These are phyloP conservation scores for Steccherinum ochraceum DNA, from an alignment of 768 basidiomycete genomes.

Conservation along the genomic window DNA sequence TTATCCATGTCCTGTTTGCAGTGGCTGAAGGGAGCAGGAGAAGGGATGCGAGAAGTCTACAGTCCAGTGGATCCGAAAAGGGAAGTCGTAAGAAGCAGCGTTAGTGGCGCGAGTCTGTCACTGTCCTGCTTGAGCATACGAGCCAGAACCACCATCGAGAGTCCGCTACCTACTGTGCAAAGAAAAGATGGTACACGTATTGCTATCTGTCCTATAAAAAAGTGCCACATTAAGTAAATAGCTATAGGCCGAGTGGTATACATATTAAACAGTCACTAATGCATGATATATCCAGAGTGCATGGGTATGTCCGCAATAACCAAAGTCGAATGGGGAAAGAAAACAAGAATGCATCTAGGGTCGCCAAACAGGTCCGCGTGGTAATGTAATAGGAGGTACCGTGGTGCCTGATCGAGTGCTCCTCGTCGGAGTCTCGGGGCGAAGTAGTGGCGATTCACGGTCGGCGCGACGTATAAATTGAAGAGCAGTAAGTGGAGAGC, in stretches of 20 bases:
- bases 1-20: conserved; percentile 72
- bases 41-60: too few species aligned
- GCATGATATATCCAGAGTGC: neutral
- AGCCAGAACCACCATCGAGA: too few species aligned
- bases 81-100: too few species aligned
- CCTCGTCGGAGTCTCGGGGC: conserved; percentile 65
- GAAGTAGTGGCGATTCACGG: conserved; percentile 41
- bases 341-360: conserved; percentile 27
- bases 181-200: too few species aligned
- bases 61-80: too few species aligned
- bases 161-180: too few species aligned
- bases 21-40: neutral
- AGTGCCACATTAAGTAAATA: neutral
- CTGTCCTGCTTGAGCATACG: too few species aligned
- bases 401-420: conserved; percentile 33
- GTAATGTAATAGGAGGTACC: conserved; percentile 34
- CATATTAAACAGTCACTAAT: neutral
- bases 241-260: neutral
- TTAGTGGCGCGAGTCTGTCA: too few species aligned
- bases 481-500: conserved; percentile 69
- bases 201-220: too few species aligned
- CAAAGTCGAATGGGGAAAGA: neutral
- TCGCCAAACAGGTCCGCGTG: conserved; percentile 57
- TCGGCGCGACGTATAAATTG: conserved; percentile 85
- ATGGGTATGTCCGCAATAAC: neutral